These are phyloP conservation scores for Thermomyces lanuginosus DNA, from an alignment of 2,329 filamentous ascomycete species.

Conservation along the genomic window DNA sequence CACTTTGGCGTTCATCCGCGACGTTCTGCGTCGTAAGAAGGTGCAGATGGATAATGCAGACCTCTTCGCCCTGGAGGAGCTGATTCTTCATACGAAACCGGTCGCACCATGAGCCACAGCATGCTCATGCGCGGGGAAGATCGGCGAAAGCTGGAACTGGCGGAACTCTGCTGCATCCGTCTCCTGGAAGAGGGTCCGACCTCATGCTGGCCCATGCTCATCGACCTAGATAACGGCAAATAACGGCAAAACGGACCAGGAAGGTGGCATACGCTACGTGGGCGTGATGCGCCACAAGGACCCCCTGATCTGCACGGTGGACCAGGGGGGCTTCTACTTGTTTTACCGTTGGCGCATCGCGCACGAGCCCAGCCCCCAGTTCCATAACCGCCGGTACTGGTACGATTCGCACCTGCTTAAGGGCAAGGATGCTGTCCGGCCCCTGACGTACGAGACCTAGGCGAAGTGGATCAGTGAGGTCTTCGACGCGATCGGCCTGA, in stretches of 20 bases:
- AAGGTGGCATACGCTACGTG: background rate
- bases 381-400: constrained; percentile 1
- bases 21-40: too few species aligned
- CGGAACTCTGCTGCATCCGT: background rate
- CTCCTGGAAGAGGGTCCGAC: constrained; percentile 1
- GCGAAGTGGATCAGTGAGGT: constrained; percentile 1
- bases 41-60: too few species aligned
- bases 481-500: background rate
- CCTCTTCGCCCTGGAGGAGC: too few species aligned
- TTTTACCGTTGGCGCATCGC: background rate
- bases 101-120: too few species aligned
- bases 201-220: background rate
- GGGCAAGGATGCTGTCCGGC: background rate
- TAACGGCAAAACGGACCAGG: constrained; percentile 1
- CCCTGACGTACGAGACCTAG: constrained; percentile 2
- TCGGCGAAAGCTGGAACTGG: background rate
- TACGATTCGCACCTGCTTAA: constrained; percentile 1
- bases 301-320: constrained; percentile 1
- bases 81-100: too few species aligned
- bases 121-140: constrained; percentile 1
- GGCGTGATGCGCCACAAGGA: constrained; percentile 1
- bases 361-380: background rate
- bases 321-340: constrained; percentile 1
- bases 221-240: background rate
- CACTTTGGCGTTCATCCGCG: too few species aligned